Evolutionary conservation across 2,329 filamentous ascomycete genomes (phyloP).

Genomic region (Colletotrichum theobromicola): DNA sequence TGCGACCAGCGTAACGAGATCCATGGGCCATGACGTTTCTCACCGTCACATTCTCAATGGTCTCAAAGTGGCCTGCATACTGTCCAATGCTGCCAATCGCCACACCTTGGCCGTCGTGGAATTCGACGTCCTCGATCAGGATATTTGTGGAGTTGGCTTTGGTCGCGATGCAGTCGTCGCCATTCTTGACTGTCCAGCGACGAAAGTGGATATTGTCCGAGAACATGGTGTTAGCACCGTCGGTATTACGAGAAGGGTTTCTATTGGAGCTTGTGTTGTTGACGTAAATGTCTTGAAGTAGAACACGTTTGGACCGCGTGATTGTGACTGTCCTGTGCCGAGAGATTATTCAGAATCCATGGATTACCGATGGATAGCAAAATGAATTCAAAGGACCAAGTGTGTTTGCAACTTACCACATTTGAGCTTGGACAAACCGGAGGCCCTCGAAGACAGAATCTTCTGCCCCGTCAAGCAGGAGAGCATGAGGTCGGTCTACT

Average conservation of each 20-base stretch:
- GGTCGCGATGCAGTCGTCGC: constrained; percentile 56
- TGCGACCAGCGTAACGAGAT: background rate
- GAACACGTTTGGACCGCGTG: constrained; percentile 48
- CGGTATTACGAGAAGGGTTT: constrained; percentile 40
- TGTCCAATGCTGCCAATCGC: constrained; percentile 63
- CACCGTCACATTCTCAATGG: background rate
- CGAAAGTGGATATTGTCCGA: constrained; percentile 55
- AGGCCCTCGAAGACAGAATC: constrained; percentile 46
- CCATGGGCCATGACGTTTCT: background rate
- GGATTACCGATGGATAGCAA: background rate
- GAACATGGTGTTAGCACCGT: constrained; percentile 55
- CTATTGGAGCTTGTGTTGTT: constrained; percentile 48
- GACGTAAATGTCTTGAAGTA: constrained; percentile 55
- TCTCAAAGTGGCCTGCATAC: constrained; percentile 38
- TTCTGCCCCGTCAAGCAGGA: background rate
- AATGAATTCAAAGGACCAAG: background rate
- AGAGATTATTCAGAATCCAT: too few relatives aligned
- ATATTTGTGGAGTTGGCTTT: constrained; percentile 63
- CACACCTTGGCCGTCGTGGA: constrained; percentile 54
- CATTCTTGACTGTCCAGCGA: constrained; percentile 54
- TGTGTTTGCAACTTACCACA: constrained; percentile 44
- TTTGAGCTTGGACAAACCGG: constrained; percentile 60
- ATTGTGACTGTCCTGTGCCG: constrained; percentile 49
- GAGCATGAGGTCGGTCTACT: background rate
- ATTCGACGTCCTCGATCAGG: constrained; percentile 50